phyloP scores from a whole-genome alignment of 2,329 filamentous ascomycete genomes.

The Trichoderma simmonsii region DNA sequence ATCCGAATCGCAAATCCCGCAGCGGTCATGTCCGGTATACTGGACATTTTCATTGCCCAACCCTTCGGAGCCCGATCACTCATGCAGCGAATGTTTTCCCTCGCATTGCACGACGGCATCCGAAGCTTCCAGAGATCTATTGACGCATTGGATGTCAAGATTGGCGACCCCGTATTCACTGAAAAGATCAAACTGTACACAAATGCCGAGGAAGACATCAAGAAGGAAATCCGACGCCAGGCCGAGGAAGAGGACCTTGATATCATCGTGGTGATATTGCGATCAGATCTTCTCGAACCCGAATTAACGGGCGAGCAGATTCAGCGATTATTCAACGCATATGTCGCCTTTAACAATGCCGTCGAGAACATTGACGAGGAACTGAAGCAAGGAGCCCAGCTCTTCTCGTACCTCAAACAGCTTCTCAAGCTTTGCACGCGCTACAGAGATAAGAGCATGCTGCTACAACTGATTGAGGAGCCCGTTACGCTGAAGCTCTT shows the following conservation, averaged over 20 bases:
- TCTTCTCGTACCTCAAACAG: slow-evolving; percentile 94
- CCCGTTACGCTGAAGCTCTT: slow-evolving; percentile 96
- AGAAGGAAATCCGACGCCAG: slow-evolving; percentile 70
- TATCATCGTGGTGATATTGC: slow-evolving; percentile 77
- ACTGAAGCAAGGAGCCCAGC: slow-evolving; percentile 81
- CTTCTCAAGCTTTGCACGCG: slow-evolving; percentile 87
- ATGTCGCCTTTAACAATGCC: slow-evolving; percentile 88
- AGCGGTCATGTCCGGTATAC: slow-evolving; percentile 90
- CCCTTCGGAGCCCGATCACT: slow-evolving; percentile 88
- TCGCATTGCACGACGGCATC: slow-evolving; percentile 89
- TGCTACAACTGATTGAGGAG: slow-evolving; percentile 92
- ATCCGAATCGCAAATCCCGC: slow-evolving; percentile 96
- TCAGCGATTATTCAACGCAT: slow-evolving; percentile 85
- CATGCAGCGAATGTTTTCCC: slow-evolving; percentile 89
- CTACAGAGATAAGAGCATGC: slow-evolving; percentile 94
- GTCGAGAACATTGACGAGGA: slow-evolving; percentile 89
- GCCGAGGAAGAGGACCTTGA: slow-evolving; percentile 73
- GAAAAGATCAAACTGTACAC: slow-evolving; percentile 80
- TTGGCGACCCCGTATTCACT: slow-evolving; percentile 76
- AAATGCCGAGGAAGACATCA: slow-evolving; percentile 70
- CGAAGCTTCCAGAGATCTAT: slow-evolving; percentile 82
- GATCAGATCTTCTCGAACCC: slow-evolving; percentile 72
- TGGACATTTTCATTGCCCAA: slow-evolving; percentile 94
- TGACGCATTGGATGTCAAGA: slow-evolving; percentile 70
- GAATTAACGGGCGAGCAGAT: slow-evolving; percentile 72